Conservation (phyloP, 2,329 filamentous ascomycete species). For the Simplicillium aogashimaense region DNA sequence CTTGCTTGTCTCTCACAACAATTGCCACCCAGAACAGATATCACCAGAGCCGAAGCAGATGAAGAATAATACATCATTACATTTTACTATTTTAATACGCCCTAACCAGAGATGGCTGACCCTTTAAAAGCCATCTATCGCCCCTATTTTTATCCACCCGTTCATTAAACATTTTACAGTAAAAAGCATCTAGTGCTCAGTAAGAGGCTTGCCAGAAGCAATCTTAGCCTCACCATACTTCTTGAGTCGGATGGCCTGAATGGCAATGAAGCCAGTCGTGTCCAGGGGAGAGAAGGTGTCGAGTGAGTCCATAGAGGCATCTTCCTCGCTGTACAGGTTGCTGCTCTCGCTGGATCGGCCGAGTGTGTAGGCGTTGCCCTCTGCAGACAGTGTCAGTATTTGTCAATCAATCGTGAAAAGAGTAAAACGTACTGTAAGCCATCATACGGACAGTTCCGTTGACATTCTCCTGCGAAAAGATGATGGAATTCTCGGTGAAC, state of each 20-base stretch:
- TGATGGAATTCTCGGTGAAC: slow-evolving; percentile 51
- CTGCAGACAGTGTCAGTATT: no score
- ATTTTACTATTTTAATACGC: no score
- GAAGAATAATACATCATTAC: no score
- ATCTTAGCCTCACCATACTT: slow-evolving; percentile 27
- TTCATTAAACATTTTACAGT: background rate
- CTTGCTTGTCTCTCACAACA: no score
- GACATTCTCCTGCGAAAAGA: slow-evolving; percentile 45
- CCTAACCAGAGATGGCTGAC: no score
- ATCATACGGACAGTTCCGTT: slow-evolving; percentile 17
- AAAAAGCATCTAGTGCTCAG: background rate
- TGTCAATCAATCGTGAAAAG: background rate
- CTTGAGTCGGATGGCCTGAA: slow-evolving; percentile 57
- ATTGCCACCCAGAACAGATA: no score
- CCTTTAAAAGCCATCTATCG: no score
- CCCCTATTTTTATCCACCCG: no score
- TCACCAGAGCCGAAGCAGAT: no score
- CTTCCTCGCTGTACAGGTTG: slow-evolving; percentile 41
- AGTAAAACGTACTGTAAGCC: slow-evolving; percentile 30
- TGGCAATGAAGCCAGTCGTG: slow-evolving; percentile 54
- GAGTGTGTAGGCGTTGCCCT: slow-evolving; percentile 42
- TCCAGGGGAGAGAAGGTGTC: slow-evolving; percentile 38
- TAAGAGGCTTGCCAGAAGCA: slow-evolving; percentile 26
- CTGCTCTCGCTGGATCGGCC: slow-evolving; percentile 31
- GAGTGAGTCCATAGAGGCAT: slow-evolving; percentile 41